Conservation (phyloP, 306 rosid genomes). For the Alnus glutinosa region DNA sequence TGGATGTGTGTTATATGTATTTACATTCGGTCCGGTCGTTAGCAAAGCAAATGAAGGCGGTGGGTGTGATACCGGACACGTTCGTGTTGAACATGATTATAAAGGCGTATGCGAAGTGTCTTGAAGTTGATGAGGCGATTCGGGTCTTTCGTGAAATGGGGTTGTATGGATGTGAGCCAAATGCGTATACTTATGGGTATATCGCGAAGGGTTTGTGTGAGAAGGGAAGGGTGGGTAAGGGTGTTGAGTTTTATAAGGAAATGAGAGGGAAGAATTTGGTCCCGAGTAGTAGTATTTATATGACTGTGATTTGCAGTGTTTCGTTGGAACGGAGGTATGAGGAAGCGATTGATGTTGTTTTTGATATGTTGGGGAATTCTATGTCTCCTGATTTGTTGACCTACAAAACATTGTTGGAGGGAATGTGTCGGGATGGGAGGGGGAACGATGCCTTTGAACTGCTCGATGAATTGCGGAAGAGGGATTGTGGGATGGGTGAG, state of each 20-base stretch:
- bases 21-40: constrained; percentile 69
- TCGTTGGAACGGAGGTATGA: constrained; percentile 63
- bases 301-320: constrained; percentile 68
- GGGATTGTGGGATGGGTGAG: constrained; percentile 51
- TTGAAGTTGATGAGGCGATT: constrained; percentile 77
- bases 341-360: constrained; percentile 62
- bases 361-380: constrained; percentile 70
- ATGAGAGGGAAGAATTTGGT: constrained; percentile 61
- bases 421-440: constrained; percentile 69
- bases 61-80: constrained; percentile 80
- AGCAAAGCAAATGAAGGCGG: constrained; percentile 74
- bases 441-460: constrained; percentile 60
- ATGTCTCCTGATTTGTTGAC: constrained; percentile 81
- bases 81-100: constrained; percentile 83
- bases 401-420: constrained; percentile 76
- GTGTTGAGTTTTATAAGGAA: constrained; percentile 68
- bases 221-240: constrained; percentile 84
- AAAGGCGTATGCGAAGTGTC: constrained; percentile 77
- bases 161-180: constrained; percentile 80
- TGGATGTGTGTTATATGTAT: constrained; percentile 65
- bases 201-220: constrained; percentile 82
- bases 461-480: constrained; percentile 67
- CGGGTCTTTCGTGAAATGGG: constrained; percentile 81
- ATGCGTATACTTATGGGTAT: constrained; percentile 71
- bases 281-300: constrained; percentile 64